Percentiles rank a stretch among this genome's conserved stretches.
Evolutionary conservation across 495 filamentous ascomycete species (phyloP).

Genomic region (Lophiotrema nucula): DNA sequence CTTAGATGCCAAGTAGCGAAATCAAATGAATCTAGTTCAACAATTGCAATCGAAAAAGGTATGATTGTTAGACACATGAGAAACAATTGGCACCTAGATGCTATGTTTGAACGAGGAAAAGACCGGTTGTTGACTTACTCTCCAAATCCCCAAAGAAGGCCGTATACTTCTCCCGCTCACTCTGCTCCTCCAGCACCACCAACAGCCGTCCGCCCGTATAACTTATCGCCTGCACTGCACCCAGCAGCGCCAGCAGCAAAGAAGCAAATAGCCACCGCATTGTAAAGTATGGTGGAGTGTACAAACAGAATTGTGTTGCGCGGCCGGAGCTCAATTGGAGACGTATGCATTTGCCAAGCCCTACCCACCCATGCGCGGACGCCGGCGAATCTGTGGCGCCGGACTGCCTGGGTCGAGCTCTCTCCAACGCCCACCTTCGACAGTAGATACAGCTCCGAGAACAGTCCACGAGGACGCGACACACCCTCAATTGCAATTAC

Average conservation of each 20-base stretch:
- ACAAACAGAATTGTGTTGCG: neutral
- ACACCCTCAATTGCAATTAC: neutral
- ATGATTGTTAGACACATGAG: too few species aligned
- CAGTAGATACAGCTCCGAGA: neutral
- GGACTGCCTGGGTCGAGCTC: neutral
- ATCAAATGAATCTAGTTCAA: too few species aligned
- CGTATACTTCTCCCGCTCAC: slow-evolving; percentile 75
- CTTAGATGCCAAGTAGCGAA: too few species aligned
- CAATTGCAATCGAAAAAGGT: neutral
- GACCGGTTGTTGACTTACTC: slow-evolving; percentile 60
- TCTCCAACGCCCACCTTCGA: neutral
- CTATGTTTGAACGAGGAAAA: too few species aligned
- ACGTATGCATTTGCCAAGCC: slow-evolving; percentile 34
- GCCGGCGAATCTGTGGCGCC: slow-evolving; percentile 6
- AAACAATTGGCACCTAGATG: too few species aligned
- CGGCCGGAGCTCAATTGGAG: slow-evolving; percentile 18
- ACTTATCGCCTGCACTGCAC: slow-evolving; percentile 72
- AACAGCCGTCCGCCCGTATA: slow-evolving; percentile 77
- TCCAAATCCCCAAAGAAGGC: slow-evolving; percentile 78
- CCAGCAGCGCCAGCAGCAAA: slow-evolving; percentile 61
- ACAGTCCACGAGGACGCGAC: neutral
- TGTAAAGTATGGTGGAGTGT: slow-evolving; percentile 30
- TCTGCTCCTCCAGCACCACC: slow-evolving; percentile 79
- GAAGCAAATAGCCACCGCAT: slow-evolving; percentile 79
- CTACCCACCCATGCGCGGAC: neutral